Evolutionary conservation across 345 rosid genomes (phyloP).

Genomic region (Eucalyptus microcorys): DNA sequence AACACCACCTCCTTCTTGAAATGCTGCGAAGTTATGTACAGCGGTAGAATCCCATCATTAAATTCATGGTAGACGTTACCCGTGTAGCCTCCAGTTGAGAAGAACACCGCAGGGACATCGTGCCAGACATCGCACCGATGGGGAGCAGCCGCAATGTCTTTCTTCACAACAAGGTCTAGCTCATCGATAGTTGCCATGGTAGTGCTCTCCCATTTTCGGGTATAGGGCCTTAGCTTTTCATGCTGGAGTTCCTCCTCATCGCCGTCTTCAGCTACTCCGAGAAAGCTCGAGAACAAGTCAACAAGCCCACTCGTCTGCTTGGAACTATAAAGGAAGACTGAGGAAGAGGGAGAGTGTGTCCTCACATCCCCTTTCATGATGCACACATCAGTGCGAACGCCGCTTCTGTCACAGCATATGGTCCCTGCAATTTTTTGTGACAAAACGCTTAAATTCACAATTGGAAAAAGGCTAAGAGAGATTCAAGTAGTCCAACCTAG

Average conservation of each 20-base stretch:
- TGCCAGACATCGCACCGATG: conserved; percentile 46
- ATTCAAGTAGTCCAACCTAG: neutral
- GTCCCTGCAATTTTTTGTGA: conserved; percentile 33
- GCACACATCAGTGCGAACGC: conserved; percentile 57
- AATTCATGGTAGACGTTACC: conserved; percentile 85
- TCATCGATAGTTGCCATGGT: conserved; percentile 68
- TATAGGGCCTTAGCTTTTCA: conserved; percentile 69
- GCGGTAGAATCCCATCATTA: conserved; percentile 72
- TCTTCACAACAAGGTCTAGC: conserved; percentile 32
- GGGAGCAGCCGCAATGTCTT: neutral
- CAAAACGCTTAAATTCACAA: neutral
- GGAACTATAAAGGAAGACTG: conserved; percentile 43
- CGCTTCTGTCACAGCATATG: conserved; percentile 66
- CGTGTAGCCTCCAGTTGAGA: conserved; percentile 77
- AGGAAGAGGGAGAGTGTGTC: conserved; percentile 50
- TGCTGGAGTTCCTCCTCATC: conserved; percentile 5
- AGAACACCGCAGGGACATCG: conserved; percentile 63
- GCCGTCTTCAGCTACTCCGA: neutral
- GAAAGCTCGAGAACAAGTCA: neutral
- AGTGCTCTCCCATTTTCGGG: conserved; percentile 75
- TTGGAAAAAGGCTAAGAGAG: neutral
- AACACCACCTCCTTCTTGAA: conserved; percentile 60
- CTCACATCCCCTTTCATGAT: conserved; percentile 70
- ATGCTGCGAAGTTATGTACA: conserved; percentile 69
- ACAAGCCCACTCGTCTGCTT: neutral